phyloP scores from a whole-genome alignment of 75 land plant genomes.

The Picea glauca region DNA sequence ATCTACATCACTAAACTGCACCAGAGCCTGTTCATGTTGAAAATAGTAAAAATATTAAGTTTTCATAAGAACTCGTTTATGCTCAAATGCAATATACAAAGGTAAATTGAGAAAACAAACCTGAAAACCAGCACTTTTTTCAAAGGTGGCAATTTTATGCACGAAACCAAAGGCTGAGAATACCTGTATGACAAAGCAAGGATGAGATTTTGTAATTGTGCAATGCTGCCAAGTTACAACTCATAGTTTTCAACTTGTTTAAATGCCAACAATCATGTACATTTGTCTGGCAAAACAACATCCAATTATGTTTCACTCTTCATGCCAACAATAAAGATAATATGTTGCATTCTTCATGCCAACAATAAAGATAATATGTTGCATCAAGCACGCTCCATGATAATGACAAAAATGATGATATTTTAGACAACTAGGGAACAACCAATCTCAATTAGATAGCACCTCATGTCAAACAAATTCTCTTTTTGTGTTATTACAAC shows the following conservation, averaged over 20 bases:
- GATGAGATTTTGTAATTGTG: too few species aligned
- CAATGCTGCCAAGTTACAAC: too few species aligned
- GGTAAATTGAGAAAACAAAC: background rate
- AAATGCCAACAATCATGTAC: background rate
- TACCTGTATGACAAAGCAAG: background rate
- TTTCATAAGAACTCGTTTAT: background rate
- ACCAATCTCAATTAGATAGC: background rate
- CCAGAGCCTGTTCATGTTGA: slow-evolving; percentile 48
- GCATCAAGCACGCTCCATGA: background rate
- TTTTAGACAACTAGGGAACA: background rate
- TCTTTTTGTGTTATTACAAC: background rate
- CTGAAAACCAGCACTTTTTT: slow-evolving; percentile 77
- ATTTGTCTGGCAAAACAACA: background rate
- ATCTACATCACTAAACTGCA: slow-evolving; percentile 62
- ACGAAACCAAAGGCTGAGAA: background rate
- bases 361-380: too few species aligned
- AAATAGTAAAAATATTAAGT: background rate
- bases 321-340: background rate
- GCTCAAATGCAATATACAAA: background rate
- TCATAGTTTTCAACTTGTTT: too few species aligned
- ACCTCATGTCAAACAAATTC: background rate
- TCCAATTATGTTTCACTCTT: background rate
- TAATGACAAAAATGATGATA: background rate
- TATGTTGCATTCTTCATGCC: background rate
- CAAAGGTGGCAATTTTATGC: slow-evolving; percentile 47